These are phyloP conservation scores for Aegilops bicornis DNA, from an alignment of 176 grass and related monocot species.

Conservation along the genomic window DNA sequence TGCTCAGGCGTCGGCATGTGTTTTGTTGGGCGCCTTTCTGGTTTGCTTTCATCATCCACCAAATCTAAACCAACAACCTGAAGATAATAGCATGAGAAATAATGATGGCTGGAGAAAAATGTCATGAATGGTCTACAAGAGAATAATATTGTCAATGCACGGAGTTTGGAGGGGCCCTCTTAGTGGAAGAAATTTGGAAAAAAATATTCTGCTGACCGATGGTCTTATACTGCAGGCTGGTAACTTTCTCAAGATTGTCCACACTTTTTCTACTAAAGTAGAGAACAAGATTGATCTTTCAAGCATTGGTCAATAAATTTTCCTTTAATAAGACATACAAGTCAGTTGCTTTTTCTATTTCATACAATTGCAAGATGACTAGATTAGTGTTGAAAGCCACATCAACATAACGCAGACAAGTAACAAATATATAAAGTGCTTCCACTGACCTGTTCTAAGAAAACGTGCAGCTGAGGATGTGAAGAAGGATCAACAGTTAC, in stretches of 20 bases:
- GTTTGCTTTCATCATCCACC: conserved; percentile 99
- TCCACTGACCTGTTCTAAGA: conserved; percentile 82
- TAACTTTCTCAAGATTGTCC: not conserved
- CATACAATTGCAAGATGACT: not conserved
- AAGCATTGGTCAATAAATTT: conserved; percentile 1
- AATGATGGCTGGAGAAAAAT: not conserved
- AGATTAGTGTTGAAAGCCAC: not conserved
- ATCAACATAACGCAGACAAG: conserved; percentile 4
- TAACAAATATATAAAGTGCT: conserved; percentile 13
- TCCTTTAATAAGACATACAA: not conserved
- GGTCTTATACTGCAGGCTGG: not conserved
- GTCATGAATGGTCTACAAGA: not conserved
- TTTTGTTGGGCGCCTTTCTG: conserved; percentile 91
- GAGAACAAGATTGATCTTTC: not conserved
- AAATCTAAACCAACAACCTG: conserved; percentile 96
- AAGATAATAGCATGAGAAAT: conserved; percentile 9
- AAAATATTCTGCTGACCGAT: not conserved
- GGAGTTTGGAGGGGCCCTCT: not conserved
- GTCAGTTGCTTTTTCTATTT: not conserved
- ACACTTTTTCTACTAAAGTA: not conserved
- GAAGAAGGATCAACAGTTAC: conserved; percentile 86
- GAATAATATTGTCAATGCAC: not conserved
- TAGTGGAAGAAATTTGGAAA: not conserved
- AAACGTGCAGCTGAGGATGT: conserved; percentile 89
- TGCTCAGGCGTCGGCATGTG: conserved; percentile 90